Base-by-base conservation (phyloP, 331 rosid species). In the Dryas integrifolia region DNA sequence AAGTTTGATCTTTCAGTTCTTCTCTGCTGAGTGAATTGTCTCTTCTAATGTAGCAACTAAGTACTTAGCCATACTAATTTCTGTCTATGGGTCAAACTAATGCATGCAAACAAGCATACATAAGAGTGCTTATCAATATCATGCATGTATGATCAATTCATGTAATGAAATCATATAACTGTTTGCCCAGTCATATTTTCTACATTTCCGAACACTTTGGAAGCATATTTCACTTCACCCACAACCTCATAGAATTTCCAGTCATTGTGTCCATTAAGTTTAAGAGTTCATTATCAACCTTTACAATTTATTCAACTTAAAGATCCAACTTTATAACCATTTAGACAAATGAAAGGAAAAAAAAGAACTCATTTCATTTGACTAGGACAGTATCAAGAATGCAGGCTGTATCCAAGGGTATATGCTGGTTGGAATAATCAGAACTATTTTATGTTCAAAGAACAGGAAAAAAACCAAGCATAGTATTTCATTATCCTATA, bases 161-260 rank as follows among this genome's bases (percentile, higher is more conserved):
- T 8, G 72, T 4, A 49, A 15, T 2, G 56, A n/a, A 51, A 18
- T 51, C 30, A 49, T 11, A 48, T 35, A 49, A 21, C 41, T 65
- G 26, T 51, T 7, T 49, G 18, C 30, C 30, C 30, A n/a, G 14
- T 30, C 7, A 67, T 9, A 67, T 35, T 9, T 67, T 9, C 41
- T 30, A 59, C 11, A 59, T 35, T 59, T 59, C 58, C 16, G 41
- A 24, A 4, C 13, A 58, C 63, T 66, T 14, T 7, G 15, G 30
- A 67, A 51, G 43, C 46, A 49, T 30, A 67, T 13, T 41, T 51
- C 49, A 68, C 61, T n/a, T n/a, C 72, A n/a, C n/a, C 16, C 30
- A 18, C 24, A 63, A 43, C 15, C 50, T 43, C 24, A n/a, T 2
- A 63, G 14, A 43, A n/a, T 6, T 43, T 63, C 51, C 35, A n/a